Evolutionary conservation across 1,139 yeast genomes (phyloP).

Genomic region (Blastobotrys elegans): DNA sequence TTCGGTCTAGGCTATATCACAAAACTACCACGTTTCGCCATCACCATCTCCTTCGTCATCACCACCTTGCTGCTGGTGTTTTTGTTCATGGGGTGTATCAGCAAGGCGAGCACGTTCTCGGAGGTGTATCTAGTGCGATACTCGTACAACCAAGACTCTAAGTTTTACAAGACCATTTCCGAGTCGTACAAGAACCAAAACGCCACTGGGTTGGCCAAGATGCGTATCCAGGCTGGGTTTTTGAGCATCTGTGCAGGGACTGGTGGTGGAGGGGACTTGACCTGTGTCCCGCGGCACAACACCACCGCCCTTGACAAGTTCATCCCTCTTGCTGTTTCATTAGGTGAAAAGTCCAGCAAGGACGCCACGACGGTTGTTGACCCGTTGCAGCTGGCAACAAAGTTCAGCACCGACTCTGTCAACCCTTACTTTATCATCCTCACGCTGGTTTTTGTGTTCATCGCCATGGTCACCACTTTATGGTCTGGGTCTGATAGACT

Average conservation of each 20-base stretch:
- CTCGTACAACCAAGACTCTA: constrained; percentile 42
- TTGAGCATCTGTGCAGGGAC: constrained; percentile 44
- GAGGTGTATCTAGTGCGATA: constrained; percentile 44
- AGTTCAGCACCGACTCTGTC: constrained; percentile 43
- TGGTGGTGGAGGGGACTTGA: constrained; percentile 22
- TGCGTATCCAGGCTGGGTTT: constrained; percentile 48
- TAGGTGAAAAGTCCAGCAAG: not conserved
- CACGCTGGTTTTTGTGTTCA: constrained; percentile 42
- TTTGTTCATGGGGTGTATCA: constrained; percentile 50
- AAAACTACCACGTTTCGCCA: constrained; percentile 26
- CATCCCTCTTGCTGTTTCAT: constrained; percentile 3
- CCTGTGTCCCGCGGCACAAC: constrained; percentile 37
- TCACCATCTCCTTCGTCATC: constrained; percentile 36
- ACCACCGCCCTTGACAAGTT: constrained; percentile 18
- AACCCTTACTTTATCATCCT: constrained; percentile 54
- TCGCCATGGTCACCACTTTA: constrained; percentile 36
- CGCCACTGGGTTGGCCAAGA: constrained; percentile 27
- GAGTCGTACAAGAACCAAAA: constrained; percentile 27
- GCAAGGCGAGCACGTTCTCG: constrained; percentile 40
- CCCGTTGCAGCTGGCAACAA: constrained; percentile 40
- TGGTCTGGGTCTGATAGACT: constrained; percentile 37
- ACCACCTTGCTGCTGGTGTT: constrained; percentile 44
- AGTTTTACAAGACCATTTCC: constrained; percentile 38
- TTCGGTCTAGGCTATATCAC: constrained; percentile 11
- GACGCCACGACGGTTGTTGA: constrained; percentile 29